phyloP scores from a whole-genome alignment of 2,329 filamentous ascomycete species.

The Cordyceps militaris region DNA sequence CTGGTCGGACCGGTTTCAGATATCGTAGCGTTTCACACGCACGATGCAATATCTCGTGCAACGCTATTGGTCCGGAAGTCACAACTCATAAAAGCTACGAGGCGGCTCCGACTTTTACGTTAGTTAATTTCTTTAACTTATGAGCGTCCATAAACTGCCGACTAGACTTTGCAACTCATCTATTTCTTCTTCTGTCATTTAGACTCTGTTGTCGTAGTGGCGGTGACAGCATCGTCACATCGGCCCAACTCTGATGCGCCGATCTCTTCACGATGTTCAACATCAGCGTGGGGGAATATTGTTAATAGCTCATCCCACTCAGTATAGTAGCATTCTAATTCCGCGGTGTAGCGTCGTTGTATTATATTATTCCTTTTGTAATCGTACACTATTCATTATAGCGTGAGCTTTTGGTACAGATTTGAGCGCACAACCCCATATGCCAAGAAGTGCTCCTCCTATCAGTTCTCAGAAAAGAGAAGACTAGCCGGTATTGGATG shows the following conservation, averaged over 20 bases:
- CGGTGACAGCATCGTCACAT: neutral
- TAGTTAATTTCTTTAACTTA: neutral
- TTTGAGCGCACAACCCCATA: neutral
- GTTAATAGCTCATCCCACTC: neutral
- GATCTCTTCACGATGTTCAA: neutral
- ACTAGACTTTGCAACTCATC: neutral
- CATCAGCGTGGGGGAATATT: too few species aligned
- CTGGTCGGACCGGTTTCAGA: neutral
- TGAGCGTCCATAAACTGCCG: neutral
- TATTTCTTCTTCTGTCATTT: neutral
- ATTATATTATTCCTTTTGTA: neutral
- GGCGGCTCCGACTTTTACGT: neutral
- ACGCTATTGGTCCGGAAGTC: neutral
- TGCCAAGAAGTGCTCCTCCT: neutral
- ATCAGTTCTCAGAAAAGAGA: neutral
- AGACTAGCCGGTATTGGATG: neutral
- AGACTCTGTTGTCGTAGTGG: neutral
- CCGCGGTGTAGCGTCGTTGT: neutral
- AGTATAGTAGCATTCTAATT: neutral
- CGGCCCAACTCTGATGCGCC: neutral
- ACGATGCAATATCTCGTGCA: neutral
- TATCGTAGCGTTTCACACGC: neutral
- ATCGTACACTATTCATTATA: slow-evolving; percentile 7
- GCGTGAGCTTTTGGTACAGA: slow-evolving; percentile 4
- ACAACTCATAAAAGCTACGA: neutral